Percentiles rank a stretch among this genome's conserved stretches.
phyloP scores from a whole-genome alignment of 192 early-diverging fungal species.

The Entomortierella lignicola region DNA sequence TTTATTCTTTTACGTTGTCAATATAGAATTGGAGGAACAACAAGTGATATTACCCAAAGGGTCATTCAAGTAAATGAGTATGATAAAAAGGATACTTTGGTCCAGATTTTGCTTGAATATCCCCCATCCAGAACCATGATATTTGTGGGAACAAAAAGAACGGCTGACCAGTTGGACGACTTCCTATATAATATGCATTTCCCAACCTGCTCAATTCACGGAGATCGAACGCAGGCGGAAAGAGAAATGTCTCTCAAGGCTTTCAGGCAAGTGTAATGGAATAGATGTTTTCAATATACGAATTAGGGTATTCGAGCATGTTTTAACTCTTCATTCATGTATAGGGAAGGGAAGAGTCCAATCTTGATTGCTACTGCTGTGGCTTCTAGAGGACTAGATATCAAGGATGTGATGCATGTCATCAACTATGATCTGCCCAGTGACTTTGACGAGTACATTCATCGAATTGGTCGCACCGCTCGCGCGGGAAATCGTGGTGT shows the following conservation, averaged over 20 bases:
- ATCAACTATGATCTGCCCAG: constrained; percentile 87
- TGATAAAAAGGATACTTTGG: constrained; percentile 68
- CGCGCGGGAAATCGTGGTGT: constrained; percentile 70
- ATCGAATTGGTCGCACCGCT: constrained; percentile 83
- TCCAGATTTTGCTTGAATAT: constrained; percentile 60
- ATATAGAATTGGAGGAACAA: constrained; percentile 52
- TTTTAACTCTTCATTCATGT: background rate
- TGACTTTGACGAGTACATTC: constrained; percentile 89
- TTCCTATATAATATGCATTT: constrained; percentile 74
- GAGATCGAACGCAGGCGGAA: constrained; percentile 83
- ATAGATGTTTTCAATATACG: background rate
- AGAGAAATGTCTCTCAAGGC: constrained; percentile 78
- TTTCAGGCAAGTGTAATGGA: constrained; percentile 64
- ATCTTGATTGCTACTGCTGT: constrained; percentile 93
- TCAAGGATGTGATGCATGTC: constrained; percentile 88
- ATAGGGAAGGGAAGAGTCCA: constrained; percentile 58
- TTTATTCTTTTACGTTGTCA: constrained; percentile 23
- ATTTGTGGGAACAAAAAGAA: constrained; percentile 85
- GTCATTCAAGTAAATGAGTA: constrained; percentile 71
- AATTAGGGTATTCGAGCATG: background rate
- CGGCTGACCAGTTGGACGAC: constrained; percentile 82
- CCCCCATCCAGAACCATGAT: constrained; percentile 77
- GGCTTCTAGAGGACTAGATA: constrained; percentile 90
- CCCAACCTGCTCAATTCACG: constrained; percentile 87
- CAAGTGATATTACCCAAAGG: constrained; percentile 41